Percentiles rank a stretch among this genome's conserved stretches.
Evolutionary conservation across 148 eudicot species (phyloP).

Genomic region (Camellia sinensis): DNA sequence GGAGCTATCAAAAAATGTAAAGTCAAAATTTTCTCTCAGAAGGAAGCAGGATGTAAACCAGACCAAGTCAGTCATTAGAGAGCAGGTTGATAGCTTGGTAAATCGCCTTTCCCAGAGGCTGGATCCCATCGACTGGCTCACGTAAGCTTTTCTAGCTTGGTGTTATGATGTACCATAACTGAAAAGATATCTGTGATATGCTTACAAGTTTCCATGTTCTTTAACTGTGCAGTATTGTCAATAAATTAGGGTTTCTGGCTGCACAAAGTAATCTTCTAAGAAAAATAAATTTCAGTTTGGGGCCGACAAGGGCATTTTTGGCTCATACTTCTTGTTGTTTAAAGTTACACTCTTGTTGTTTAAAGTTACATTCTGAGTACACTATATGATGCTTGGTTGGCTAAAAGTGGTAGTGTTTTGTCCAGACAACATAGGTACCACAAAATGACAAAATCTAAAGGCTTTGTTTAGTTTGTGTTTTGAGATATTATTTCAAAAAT

Average conservation of each 20-base stretch:
- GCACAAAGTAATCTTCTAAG: not conserved
- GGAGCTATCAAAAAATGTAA: constrained; percentile 40
- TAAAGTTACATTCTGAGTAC: not conserved
- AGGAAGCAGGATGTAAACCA: constrained; percentile 64
- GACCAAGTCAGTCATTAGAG: constrained; percentile 56
- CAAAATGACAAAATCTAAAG: not conserved
- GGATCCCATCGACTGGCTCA: constrained; percentile 99
- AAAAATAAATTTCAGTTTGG: not conserved
- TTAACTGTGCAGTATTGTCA: not conserved
- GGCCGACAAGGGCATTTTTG: not conserved
- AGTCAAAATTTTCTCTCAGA: constrained; percentile 52
- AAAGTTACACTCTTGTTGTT: not conserved
- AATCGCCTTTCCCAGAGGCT: constrained; percentile 66
- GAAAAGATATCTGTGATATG: not conserved
- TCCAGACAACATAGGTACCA: not conserved
- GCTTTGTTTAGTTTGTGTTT: too few species aligned
- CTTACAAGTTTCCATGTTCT: not conserved
- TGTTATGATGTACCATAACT: not conserved
- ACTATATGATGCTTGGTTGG: not conserved
- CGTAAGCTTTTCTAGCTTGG: constrained; percentile 43
- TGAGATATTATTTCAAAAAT: too few species aligned
- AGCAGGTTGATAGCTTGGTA: constrained; percentile 54
- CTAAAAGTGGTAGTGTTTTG: not conserved
- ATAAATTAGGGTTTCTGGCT: not conserved
- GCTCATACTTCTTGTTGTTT: not conserved